phyloP scores from a whole-genome alignment of 768 basidiomycete genomes.

The Boletus rubescentipes region DNA sequence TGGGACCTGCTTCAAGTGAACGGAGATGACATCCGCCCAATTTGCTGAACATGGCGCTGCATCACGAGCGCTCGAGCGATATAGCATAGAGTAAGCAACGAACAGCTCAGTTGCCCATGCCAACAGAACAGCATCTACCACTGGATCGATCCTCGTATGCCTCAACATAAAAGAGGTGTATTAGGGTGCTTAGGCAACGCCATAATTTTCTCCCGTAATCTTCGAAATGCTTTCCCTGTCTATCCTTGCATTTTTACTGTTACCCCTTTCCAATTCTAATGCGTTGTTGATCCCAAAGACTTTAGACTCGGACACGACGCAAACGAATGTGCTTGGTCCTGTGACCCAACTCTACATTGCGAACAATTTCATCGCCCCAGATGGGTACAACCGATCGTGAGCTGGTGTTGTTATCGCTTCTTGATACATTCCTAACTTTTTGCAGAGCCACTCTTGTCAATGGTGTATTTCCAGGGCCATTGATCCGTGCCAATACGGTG shows the following conservation, averaged over 20 bases:
- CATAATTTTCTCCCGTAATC: not conserved
- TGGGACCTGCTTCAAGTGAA: not conserved
- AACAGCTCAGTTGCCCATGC: not conserved
- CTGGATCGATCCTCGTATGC: not conserved
- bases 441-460: slow-evolving; percentile 43
- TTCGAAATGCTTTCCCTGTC: slow-evolving; percentile 4
- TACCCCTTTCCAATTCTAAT: slow-evolving; percentile 1
- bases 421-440: not conserved
- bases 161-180: slow-evolving; percentile 12
- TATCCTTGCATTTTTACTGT: slow-evolving; percentile 9
- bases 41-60: not conserved
- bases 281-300: not conserved
- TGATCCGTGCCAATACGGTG: slow-evolving; percentile 42
- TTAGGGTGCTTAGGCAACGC: no score
- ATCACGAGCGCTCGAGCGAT: no score
- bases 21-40: not conserved
- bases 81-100: not conserved
- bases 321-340: slow-evolving; percentile 17
- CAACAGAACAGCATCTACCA: not conserved
- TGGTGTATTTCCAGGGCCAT: slow-evolving; percentile 46
- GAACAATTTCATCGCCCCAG: slow-evolving; percentile 44
- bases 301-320: not conserved
- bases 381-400: slow-evolving; percentile 46
- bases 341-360: slow-evolving; percentile 31
- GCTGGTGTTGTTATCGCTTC: not conserved